Evolutionary conservation across 768 basidiomycete species (phyloP), one percentile per base, ranked within the genome.

Genomic region (Mycena galopus): DNA sequence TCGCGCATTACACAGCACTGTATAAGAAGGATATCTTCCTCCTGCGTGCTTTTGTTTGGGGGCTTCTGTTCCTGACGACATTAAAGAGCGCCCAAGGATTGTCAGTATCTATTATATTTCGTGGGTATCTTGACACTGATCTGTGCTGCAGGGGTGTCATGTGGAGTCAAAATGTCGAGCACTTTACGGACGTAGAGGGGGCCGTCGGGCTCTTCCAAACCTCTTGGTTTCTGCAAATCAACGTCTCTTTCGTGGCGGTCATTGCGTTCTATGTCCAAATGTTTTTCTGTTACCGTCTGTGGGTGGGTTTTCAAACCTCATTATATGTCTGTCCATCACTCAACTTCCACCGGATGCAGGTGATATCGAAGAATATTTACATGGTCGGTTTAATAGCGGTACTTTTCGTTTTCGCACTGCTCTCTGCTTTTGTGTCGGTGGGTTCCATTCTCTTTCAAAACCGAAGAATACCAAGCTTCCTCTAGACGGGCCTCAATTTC

Each of bases 231-330:
- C 12, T 56, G 16, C 14, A 56, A 21, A 0, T 30, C 29, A 56
- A 56, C 12, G 29, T 56, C 29, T 7, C 30, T 16, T 56, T 56
- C 55, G 55, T 56, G 16, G 55, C 55, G 4, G 17, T 56, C 29
- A 56, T 56, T 56, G 55, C 55, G 29, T 56, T 56, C 19, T 56
- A 56, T 21, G 55, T 56, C 17, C 55, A 56, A 56, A 56, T 56
- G 19, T 56, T 56, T 16, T 56, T 56, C 55, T 56, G 55, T 16
- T 17, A 56, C 12, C 55, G 55, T 56, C 55, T 56, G 6, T 56
- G 29, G 55, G 55, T 56, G 8, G 8, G 55, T 32, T 56, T n/a
- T 23, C n/a, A 5, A 4, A 7, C 55, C 55, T 56, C 23, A 4
- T 12, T 23, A 17, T 32, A 32, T 6, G 35, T 56, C 19, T 19